These are phyloP conservation scores for Helotiales sp. DNA, from an alignment of 2,329 filamentous ascomycete genomes.

Conservation along the genomic window DNA sequence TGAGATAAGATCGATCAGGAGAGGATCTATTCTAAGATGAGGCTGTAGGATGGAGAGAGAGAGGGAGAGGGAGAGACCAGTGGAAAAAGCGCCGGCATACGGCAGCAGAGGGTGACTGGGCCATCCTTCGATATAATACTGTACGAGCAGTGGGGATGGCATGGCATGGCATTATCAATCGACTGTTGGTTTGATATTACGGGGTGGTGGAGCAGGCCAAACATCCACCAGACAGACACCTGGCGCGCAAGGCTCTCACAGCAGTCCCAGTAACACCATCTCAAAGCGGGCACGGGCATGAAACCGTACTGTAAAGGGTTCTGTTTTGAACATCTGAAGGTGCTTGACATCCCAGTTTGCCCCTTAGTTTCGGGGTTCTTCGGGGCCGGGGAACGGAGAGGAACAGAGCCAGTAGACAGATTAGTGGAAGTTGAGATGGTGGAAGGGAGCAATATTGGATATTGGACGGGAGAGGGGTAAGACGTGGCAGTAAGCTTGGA, in stretches of 20 bases:
- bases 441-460: neutral
- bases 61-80: neutral
- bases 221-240: neutral
- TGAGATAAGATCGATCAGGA: neutral
- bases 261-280: neutral
- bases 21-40: constrained; percentile 1
- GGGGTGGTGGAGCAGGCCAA: neutral
- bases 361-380: neutral
- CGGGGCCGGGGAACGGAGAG: too few relatives aligned
- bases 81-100: neutral
- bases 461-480: neutral
- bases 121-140: neutral
- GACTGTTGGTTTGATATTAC: neutral
- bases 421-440: neutral
- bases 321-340: neutral
- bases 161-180: neutral
- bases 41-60: neutral
- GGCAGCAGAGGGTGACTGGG: neutral
- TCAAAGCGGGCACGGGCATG: constrained; percentile 5
- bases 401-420: too few relatives aligned
- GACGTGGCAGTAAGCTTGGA: neutral
- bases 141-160: constrained; percentile 1
- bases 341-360: neutral
- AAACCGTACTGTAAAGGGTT: constrained; percentile 4
- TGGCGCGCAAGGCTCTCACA: constrained; percentile 7